phyloP scores from a whole-genome alignment of 1,284 basidiomycete genomes.

The Sanghuangporus baumii region DNA sequence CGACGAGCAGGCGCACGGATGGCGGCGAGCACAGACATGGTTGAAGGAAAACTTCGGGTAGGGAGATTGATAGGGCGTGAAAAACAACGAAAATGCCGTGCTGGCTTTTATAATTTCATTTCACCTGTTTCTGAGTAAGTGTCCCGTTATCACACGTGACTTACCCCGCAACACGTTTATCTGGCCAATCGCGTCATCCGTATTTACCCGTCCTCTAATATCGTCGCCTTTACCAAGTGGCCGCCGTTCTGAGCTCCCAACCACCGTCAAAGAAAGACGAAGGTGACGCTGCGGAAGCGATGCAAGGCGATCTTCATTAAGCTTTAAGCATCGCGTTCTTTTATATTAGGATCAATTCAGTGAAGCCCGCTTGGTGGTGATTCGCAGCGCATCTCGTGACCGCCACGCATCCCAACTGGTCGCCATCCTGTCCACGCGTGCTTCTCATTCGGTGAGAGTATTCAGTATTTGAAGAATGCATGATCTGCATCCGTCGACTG shows the following conservation, averaged over 20 bases:
- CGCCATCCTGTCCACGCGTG: neutral
- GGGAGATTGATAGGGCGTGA: neutral
- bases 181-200: neutral
- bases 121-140: neutral
- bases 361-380: neutral
- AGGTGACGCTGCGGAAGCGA: neutral
- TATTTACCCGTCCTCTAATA: neutral
- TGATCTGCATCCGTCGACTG: neutral
- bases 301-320: neutral
- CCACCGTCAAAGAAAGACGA: neutral
- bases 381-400: neutral
- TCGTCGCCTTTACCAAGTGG: neutral
- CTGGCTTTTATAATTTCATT: neutral
- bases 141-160: neutral
- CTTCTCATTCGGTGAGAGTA: neutral
- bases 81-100: neutral
- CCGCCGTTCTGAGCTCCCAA: too few relatives aligned
- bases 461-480: neutral
- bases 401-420: neutral
- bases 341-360: neutral
- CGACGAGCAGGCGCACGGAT: conserved; percentile 43
- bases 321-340: neutral
- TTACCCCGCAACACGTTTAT: neutral
- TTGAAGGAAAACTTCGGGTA: neutral
- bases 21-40: conserved; percentile 44